phyloP scores from a whole-genome alignment of 2,329 filamentous ascomycete species.

The Fusarium sp. region DNA sequence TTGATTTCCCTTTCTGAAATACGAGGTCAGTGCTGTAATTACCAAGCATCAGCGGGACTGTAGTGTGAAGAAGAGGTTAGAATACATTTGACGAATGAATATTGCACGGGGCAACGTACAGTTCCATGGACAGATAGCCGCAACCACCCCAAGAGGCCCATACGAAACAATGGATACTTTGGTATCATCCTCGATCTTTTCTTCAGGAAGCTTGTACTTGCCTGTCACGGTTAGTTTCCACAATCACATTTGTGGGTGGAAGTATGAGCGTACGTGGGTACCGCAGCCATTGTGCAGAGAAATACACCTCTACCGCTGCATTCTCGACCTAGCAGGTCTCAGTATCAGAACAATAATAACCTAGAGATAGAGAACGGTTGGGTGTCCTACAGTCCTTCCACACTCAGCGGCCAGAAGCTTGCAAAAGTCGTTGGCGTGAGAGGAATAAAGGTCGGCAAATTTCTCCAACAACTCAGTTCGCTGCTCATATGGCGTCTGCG shows the following conservation, averaged over 20 bases:
- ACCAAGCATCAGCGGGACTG: slow-evolving; percentile 14
- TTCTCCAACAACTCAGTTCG: background rate
- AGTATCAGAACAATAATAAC: too few species aligned
- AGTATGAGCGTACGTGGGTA: slow-evolving; percentile 1
- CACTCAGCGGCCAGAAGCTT: slow-evolving; percentile 3
- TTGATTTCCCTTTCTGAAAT: accelerated
- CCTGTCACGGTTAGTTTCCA: background rate
- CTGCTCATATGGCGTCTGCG: background rate
- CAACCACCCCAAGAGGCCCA: slow-evolving; percentile 8
- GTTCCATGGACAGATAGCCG: slow-evolving; percentile 16
- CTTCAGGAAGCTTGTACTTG: background rate
- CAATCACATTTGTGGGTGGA: background rate
- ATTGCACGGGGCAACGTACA: background rate
- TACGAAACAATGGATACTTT: background rate
- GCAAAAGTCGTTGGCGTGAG: background rate
- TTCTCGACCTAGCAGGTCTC: background rate
- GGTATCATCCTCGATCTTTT: background rate
- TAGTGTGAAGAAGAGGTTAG: background rate
- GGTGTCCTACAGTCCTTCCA: slow-evolving; percentile 10
- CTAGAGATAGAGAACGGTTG: too few species aligned
- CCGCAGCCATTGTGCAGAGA: slow-evolving; percentile 4
- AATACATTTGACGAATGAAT: too few species aligned
- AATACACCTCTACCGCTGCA: slow-evolving; percentile 11
- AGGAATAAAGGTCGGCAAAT: slow-evolving; percentile 6
- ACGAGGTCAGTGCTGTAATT: background rate